Evolutionary conservation across 768 basidiomycete species (phyloP), one percentile per base, ranked within the genome.

Genomic region (Termitomyces sp.): DNA sequence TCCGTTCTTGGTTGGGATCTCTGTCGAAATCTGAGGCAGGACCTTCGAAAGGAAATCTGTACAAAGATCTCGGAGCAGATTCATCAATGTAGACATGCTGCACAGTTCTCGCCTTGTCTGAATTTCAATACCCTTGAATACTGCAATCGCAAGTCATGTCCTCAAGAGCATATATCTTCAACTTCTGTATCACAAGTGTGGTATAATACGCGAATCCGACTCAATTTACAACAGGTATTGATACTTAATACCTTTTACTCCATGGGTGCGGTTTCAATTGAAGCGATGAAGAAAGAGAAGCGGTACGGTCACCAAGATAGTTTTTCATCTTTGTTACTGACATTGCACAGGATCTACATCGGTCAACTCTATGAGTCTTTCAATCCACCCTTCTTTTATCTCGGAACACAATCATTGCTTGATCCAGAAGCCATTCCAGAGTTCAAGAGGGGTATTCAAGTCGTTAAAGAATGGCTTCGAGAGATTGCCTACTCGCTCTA

Each of bases 211-310:
- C 76, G 77, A 13, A 67, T 84, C 7, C 68, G 75, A 4, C 66
- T 81, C 32, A 77, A 82, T 62, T 58, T 86, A 1, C 76, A 77
- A 49, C 81, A 84, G 51, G 77, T 86, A 2, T 63, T 74, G 50
- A 80, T 85, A 16, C 72, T 79, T 44, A 74, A 81, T 30, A 63
- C 18, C 12, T 30, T 43, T 2, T 43, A 41, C 8, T 64, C 64
- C 10, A 57, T 69, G 14, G 61, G 66, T 51, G 44, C 18, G 50
- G 40, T 50, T 30, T 3, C 33, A 13, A n/a, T 12, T 18, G n/a
- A 48, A 20, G 63, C 67, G 40, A 51, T 62, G 33, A 51, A 36
- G 36, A 56, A 28, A 12, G 60, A 66, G 55, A 67, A 68, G 59
- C 59, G 67, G 71, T 69, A 60, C 14, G 62, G 51, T 18, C 13